Conservation (phyloP, 306 rosid genomes). For the Carpinus viminea region DNA sequence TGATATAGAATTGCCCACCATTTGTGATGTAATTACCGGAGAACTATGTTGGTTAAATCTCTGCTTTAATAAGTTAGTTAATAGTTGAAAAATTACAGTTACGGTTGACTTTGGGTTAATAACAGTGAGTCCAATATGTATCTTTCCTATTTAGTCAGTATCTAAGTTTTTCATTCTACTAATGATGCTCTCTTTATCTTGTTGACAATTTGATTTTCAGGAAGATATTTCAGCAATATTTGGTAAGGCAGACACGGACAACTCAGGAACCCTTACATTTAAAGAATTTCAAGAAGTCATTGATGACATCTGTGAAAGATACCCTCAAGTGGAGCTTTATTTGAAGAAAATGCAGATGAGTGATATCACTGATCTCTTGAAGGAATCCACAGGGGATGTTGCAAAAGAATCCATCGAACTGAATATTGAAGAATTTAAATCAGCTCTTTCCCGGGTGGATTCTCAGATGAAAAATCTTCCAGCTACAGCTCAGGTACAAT, state of each 20-base stretch:
- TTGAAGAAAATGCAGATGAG: slow-evolving; percentile 77
- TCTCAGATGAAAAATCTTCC: slow-evolving; percentile 94
- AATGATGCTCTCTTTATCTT: slow-evolving; percentile 5
- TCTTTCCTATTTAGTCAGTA: neutral
- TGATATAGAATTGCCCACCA: neutral
- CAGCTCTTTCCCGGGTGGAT: slow-evolving; percentile 88
- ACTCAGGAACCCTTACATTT: slow-evolving; percentile 79
- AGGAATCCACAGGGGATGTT: slow-evolving; percentile 58
- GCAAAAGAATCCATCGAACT: slow-evolving; percentile 58
- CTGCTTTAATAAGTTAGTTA: neutral
- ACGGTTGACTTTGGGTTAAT: neutral
- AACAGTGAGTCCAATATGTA: neutral
- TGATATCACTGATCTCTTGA: slow-evolving; percentile 63
- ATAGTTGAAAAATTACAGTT: neutral
- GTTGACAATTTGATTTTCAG: slow-evolving; percentile 36
- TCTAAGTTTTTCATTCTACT: neutral
- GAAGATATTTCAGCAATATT: slow-evolving; percentile 83
- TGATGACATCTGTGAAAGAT: slow-evolving; percentile 79
- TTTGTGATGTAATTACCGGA: neutral
- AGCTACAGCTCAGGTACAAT: slow-evolving; percentile 89
- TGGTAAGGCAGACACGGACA: slow-evolving; percentile 74
- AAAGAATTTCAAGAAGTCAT: slow-evolving; percentile 70
- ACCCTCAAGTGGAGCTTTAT: slow-evolving; percentile 89
- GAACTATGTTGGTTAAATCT: neutral
- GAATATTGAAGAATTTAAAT: slow-evolving; percentile 71